Conservation (phyloP, 768 basidiomycete genomes). For the Mrakia gelida region DNA sequence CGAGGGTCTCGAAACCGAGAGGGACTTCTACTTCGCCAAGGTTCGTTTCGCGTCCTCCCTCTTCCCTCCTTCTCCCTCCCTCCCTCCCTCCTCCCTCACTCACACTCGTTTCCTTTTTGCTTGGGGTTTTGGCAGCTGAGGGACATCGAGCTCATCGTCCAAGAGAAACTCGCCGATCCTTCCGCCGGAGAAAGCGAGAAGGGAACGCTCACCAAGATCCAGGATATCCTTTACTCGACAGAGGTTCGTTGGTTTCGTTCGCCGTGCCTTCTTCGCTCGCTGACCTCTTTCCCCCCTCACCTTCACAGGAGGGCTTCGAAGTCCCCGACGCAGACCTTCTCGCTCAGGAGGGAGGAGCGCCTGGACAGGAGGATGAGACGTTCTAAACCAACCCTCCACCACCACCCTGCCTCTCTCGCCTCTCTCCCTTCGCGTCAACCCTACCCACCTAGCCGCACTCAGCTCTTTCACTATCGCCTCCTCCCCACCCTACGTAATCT, state of each 20-base stretch:
- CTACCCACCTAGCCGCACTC: too few relatives aligned
- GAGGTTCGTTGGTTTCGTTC: constrained; percentile 58
- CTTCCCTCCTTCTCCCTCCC: not conserved
- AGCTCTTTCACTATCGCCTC: too few relatives aligned
- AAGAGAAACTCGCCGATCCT: constrained; percentile 64
- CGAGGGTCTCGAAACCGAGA: constrained; percentile 91
- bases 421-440: too few relatives aligned
- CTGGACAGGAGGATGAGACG: constrained; percentile 41
- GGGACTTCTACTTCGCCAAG: constrained; percentile 98
- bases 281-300: constrained; percentile 17
- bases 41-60: constrained; percentile 48
- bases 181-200: constrained; percentile 50
- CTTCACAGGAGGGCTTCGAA: constrained; percentile 78
- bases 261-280: constrained; percentile 18
- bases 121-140: constrained; percentile 59
- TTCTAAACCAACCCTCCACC: constrained; percentile 34
- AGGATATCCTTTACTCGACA: constrained; percentile 88
- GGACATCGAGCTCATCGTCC: constrained; percentile 91
- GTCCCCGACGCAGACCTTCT: constrained; percentile 59
- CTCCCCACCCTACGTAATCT: too few relatives aligned
- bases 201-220: constrained; percentile 65
- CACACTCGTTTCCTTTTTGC: not conserved
- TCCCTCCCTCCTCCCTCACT: not conserved
- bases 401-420: too few relatives aligned
- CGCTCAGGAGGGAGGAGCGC: constrained; percentile 28